phyloP scores from a whole-genome alignment of 225 moss, liverwort and hornwort genomes.

The Climacium dendroides region DNA sequence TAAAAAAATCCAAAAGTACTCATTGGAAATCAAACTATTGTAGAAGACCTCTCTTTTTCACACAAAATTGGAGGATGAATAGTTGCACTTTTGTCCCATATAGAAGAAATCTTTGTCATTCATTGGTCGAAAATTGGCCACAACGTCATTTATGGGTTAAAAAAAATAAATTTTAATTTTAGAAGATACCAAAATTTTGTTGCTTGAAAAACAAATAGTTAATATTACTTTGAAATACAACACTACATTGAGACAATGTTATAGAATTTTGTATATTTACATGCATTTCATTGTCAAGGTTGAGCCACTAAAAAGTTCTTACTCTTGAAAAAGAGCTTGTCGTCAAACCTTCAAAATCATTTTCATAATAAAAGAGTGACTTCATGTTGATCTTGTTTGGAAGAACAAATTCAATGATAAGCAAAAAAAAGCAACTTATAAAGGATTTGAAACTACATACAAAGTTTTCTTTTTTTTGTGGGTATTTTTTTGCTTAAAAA shows the following conservation, averaged over 20 bases:
- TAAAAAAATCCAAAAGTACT: no score
- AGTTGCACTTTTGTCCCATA: no score
- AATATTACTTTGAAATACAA: background rate
- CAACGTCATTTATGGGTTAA: no score
- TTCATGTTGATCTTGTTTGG: background rate
- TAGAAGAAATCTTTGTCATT: no score
- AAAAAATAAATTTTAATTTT: background rate
- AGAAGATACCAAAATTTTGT: background rate
- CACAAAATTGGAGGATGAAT: no score
- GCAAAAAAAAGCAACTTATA: background rate
- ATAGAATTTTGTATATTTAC: background rate
- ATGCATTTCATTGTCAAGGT: background rate
- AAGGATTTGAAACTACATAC: background rate
- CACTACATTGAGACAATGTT: background rate
- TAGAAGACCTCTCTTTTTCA: no score
- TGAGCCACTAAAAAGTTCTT: background rate
- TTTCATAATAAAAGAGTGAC: background rate
- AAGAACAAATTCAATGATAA: background rate
- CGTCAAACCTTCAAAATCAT: background rate
- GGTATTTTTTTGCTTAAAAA: no score
- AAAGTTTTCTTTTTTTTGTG: background rate
- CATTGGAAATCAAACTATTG: no score
- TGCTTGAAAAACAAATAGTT: background rate
- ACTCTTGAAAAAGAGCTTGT: fast-evolving
- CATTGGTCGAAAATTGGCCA: no score